phyloP scores from a whole-genome alignment of 164 flowering plant genomes.

The Akebia trifoliata region DNA sequence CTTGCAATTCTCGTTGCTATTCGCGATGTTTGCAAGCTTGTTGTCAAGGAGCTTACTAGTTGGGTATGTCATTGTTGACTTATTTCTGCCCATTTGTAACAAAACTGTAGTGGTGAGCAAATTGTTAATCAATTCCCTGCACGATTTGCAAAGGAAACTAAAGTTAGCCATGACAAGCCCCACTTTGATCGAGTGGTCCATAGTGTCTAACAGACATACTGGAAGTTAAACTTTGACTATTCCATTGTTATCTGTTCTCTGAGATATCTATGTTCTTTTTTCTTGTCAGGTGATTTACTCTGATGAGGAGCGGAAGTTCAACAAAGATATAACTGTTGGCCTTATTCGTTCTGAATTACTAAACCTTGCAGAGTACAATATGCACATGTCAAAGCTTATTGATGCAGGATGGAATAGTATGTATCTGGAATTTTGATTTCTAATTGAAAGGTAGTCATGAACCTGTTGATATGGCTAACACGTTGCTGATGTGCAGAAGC shows the following conservation, averaged over 20 bases:
- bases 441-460: not conserved
- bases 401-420: constrained; percentile 95
- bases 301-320: constrained; percentile 83
- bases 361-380: constrained; percentile 85
- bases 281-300: constrained; percentile 72
- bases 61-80: constrained; percentile 60
- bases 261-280: not conserved
- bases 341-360: constrained; percentile 76
- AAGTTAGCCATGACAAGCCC: too few species aligned
- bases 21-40: constrained; percentile 96
- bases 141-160: too few species aligned
- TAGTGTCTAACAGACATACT: too few species aligned
- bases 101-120: too few species aligned
- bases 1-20: constrained; percentile 79
- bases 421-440: constrained; percentile 16
- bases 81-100: too few species aligned
- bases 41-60: constrained; percentile 89
- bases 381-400: constrained; percentile 91
- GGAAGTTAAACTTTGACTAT: too few species aligned
- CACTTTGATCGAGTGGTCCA: too few species aligned
- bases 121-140: too few species aligned
- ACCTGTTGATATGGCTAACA: constrained; percentile 9
- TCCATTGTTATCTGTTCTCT: not conserved
- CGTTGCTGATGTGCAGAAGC: constrained; percentile 52
- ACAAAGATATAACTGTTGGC: constrained; percentile 80